These are phyloP conservation scores for Penicillium sp. DNA, from an alignment of 2,329 filamentous ascomycete genomes.

Conservation along the genomic window DNA sequence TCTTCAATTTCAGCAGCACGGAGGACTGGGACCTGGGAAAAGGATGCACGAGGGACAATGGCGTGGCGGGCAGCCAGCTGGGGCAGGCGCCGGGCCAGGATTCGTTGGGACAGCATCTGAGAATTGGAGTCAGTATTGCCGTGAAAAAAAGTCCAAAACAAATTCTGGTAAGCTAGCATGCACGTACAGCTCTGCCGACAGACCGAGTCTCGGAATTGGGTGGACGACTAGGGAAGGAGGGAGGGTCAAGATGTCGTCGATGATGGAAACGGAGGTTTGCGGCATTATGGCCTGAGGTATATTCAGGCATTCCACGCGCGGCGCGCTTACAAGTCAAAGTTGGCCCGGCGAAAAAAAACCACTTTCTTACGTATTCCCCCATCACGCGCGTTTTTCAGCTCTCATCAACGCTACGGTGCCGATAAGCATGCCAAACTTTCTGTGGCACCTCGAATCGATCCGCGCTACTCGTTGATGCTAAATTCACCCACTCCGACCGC, in stretches of 20 bases:
- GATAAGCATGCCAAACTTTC: constrained; percentile 44
- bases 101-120: constrained; percentile 44
- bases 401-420: constrained; percentile 37
- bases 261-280: constrained; percentile 30
- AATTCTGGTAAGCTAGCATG: neutral
- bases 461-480: constrained; percentile 40
- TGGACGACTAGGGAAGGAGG: constrained; percentile 19
- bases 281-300: constrained; percentile 16
- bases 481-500: constrained; percentile 30
- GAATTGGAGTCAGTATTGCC: neutral
- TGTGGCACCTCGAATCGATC: constrained; percentile 29
- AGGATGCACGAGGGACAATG: constrained; percentile 37
- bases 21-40: constrained; percentile 39
- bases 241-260: constrained; percentile 16
- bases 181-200: constrained; percentile 27
- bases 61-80: constrained; percentile 36
- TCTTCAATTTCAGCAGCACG: constrained; percentile 39
- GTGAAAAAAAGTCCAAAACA: neutral
- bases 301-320: constrained; percentile 13
- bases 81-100: constrained; percentile 40
- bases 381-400: constrained; percentile 29
- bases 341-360: constrained; percentile 41
- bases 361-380: constrained; percentile 35
- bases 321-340: constrained; percentile 29
- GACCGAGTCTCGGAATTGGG: constrained; percentile 17